Evolutionary conservation across 192 early-diverging fungal species (phyloP), one percentile per base, ranked within the genome.

Genomic region (Diversispora epigaea): DNA sequence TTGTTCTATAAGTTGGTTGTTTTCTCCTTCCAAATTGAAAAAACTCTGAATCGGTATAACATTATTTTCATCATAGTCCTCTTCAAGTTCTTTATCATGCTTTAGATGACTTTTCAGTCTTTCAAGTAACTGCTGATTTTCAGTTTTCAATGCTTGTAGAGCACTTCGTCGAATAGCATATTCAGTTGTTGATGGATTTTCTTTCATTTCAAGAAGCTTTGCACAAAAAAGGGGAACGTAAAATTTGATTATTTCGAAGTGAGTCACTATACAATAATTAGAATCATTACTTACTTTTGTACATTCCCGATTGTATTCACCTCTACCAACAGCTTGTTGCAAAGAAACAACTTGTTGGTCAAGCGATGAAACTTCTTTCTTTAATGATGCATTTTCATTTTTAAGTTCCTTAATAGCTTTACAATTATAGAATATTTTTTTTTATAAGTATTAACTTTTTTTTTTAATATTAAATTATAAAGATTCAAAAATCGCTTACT

Each of bases 131-230:
- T 83, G 83, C 4, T 78, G 63, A 78, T 96, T 96, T 81, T 95
- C 95, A 12, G 83, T 82, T 12, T 75, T 71, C 56, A 96, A 80
- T 6, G 86, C 81, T 15, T 91, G 83, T 6, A 96, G 84, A 72
- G 82, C 88, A 14, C 81, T 80, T 54, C 93, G 85, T n/a, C 92
- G 88, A 65, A 93, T 88, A 40, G 86, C 88, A 61, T 83, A 86
- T 68, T 91, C 89, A 15, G 69, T 78, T 2, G 87, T 78, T 14
- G 91, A 87, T 6, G 93, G 94, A 77, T 93, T 95, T 56, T 93
- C 90, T 19, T 84, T 85, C n/a, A 93, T 79, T 78, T 91, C 85
- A 57, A 95, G 81, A 19, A 95, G 58, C 72, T 73, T 40, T 17
- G 19, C 32, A 57, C 19, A 44, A 60, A 6, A 39, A 46, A 14